phyloP scores from a whole-genome alignment of 441 rosid genomes.

The Cnidoscolus chayamansa region DNA sequence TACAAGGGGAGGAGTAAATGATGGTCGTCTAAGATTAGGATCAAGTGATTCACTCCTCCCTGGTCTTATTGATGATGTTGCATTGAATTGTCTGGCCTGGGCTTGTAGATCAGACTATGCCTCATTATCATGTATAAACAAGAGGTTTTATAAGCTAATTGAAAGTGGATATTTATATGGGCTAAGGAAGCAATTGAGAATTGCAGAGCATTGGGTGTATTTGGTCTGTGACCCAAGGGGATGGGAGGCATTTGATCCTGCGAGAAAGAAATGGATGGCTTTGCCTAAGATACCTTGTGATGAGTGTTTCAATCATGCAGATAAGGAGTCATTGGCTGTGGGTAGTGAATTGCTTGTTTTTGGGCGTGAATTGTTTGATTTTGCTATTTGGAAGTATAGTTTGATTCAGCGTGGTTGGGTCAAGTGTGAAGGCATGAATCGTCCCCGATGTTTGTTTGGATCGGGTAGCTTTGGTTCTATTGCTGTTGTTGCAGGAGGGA shows the following conservation, averaged over 20 bases:
- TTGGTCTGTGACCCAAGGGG: slow-evolving; percentile 74
- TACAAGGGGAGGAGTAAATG: slow-evolving; percentile 41
- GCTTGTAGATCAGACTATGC: slow-evolving; percentile 57
- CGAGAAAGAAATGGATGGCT: slow-evolving; percentile 59
- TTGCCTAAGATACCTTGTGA: slow-evolving; percentile 78
- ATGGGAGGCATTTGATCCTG: slow-evolving; percentile 69
- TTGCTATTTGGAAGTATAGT: slow-evolving; percentile 76
- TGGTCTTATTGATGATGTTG: slow-evolving; percentile 71
- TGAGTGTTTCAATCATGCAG: slow-evolving; percentile 71
- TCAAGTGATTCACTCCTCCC: slow-evolving; percentile 56
- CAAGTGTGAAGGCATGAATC: slow-evolving; percentile 69
- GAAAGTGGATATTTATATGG: slow-evolving; percentile 47
- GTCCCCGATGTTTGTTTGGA: slow-evolving; percentile 71
- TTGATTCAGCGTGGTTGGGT: slow-evolving; percentile 51
- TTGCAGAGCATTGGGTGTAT: slow-evolving; percentile 61
- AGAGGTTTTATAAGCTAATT: slow-evolving; percentile 50
- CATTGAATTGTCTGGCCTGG: slow-evolving; percentile 64
- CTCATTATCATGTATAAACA: slow-evolving; percentile 52
- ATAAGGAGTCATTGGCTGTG: slow-evolving; percentile 76
- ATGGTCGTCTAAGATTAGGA: slow-evolving; percentile 48
- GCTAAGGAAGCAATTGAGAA: slow-evolving; percentile 51
- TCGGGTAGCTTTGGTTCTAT: slow-evolving; percentile 66
- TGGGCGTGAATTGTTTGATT: slow-evolving; percentile 60
- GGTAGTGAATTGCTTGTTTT: slow-evolving; percentile 68
- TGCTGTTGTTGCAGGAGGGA: slow-evolving; percentile 76